Percentiles rank a stretch among this genome's conserved stretches.
phyloP scores from a whole-genome alignment of 768 basidiomycete species.

The Xerocomus potaroensis region DNA sequence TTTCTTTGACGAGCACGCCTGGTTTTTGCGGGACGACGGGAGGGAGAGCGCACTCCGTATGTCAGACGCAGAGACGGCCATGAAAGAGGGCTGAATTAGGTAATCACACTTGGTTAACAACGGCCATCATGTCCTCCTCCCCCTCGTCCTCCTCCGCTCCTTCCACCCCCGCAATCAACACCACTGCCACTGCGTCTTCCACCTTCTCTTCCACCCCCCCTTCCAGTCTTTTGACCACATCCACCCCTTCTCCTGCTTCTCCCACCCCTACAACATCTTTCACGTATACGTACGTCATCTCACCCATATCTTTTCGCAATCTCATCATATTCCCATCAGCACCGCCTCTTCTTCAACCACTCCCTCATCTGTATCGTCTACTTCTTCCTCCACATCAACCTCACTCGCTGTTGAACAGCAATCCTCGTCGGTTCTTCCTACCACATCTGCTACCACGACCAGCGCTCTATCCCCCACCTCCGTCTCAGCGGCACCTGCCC shows the following conservation, averaged over 20 bases:
- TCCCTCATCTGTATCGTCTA: not conserved
- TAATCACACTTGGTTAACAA: not conserved
- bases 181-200: not conserved
- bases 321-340: conserved; percentile 3
- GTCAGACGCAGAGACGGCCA: conserved; percentile 74
- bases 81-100: conserved; percentile 19
- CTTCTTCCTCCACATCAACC: not conserved
- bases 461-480: not conserved
- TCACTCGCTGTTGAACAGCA: not conserved
- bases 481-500: not conserved
- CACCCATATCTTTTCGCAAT: not conserved
- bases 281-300: conserved; percentile 9
- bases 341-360: not conserved
- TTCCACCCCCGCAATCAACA: not conserved
- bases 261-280: not conserved
- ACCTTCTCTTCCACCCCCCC: not conserved
- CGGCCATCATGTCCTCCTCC: not conserved
- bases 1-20: conserved; percentile 49
- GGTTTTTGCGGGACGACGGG: conserved; percentile 38
- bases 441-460: not conserved
- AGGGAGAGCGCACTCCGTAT: conserved; percentile 81
- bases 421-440: conserved; percentile 1
- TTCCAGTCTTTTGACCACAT: not conserved
- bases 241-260: not conserved
- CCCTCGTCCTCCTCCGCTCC: not conserved